Base-by-base conservation (phyloP, 225 moss, liverwort and hornwort species). In the Bryoerythrophyllum caledonicum region DNA sequence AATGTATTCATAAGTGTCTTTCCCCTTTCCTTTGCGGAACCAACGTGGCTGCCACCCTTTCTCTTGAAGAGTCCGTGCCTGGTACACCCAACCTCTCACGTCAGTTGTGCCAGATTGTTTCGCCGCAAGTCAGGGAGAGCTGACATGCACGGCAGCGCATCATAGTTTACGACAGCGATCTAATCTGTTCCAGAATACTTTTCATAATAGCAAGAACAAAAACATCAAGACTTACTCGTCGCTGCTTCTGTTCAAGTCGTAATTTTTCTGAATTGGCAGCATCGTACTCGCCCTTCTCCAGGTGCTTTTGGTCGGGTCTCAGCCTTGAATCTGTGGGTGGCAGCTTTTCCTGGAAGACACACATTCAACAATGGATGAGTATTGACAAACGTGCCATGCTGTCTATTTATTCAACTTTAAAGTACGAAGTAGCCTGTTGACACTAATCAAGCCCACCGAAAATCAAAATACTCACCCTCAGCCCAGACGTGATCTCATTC, bases 1-100 rank as follows among this genome's bases (percentile, higher is more conserved):
- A 65, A 74, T 2, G 41, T 93, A 99, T 71, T 88, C 83, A 51
- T 88, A 99, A 21, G 89, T 93, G 60, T 99, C 99, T 82, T 90
- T 90, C 13, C 91, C 99, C 74, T 90, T 93, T 40, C 88, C 94
- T 84, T 95, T 95, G 5, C 85, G 79, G 38, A 99, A 99, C 99
- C 99, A 99, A 78, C 79, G 91, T 16, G 99, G 89, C 74, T 99
- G 91, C 99, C 99, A 99, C 52, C 99, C 99, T 79, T 86, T 99
- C 81, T 99, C 99, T 71, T 99, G 99, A 79, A 93, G 82, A n/a
- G 74, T 77, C 27, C 94, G 82, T 26, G 99, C 99, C 99, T 99
- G 80, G 38, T 34, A 76, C 82, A 74, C n/a, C 25, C 68, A 80
- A 51, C 9, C 51, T 59, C 51, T 70, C 19, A 58, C 37, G 65